Evolutionary conservation across 768 basidiomycete species (phyloP), one percentile per base, ranked within the genome.

Genomic region (Boletus speciosus): DNA sequence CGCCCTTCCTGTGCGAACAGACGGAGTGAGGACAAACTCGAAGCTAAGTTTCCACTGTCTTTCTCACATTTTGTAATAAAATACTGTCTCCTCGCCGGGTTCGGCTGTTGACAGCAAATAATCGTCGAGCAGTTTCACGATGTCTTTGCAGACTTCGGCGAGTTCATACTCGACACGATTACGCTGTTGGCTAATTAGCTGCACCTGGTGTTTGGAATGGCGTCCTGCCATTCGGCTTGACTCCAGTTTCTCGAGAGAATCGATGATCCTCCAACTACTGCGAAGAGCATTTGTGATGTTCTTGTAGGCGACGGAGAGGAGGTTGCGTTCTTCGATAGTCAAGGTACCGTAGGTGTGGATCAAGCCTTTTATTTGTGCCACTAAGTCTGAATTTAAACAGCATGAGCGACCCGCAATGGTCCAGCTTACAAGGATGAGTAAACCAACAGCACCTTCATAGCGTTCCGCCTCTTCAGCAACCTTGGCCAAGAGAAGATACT

Each of bases 291-390:
- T 90, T 19, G 90, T 95, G 59, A 88, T 76, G 70, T 93, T 93
- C 80, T 94, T 95, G 78, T 91, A 93, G 27, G 92, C 91, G 56
- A 93, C 82, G 4, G 91, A 93, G 53, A 93, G 81, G 35, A 94
- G 78, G 71, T 90, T 93, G 63, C 92, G 88, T 74, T 94, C 91
- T 67, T 94, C 91, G 60, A 87, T 79, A 46, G 85, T 84, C 58
- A 93, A 80, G 54, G 83, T 80, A 61, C 85, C 83, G 61, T 82
- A 82, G 43, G 81, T 76, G 51, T 81, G 79, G 68, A 86, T 81
- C 58, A 92, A 81, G 39, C 75, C 71, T 77, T 91, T 93, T 75
- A 93, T 84, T 73, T 89, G 85, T 55, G 78, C 72, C 60, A 91
- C 83, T 59, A 90, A 85, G 68, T 92, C 87, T 89, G 55, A 41